Evolutionary conservation across 352 stramenopile species (phyloP).

Genomic region (Pythium rishiriense): DNA sequence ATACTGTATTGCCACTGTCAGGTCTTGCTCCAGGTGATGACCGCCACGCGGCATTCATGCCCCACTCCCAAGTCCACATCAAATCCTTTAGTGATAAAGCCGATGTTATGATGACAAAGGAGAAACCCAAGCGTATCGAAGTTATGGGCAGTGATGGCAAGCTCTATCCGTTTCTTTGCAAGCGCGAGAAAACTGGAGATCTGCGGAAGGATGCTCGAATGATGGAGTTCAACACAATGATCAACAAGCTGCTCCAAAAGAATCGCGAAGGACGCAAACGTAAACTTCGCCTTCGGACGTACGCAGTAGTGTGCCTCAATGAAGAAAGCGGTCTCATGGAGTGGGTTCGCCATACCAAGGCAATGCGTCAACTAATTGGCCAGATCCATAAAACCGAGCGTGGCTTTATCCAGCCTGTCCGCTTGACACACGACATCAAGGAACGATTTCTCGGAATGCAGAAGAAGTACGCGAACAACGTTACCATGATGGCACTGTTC

Average conservation of each 20-base stretch:
- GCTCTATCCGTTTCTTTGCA: conserved; percentile 92
- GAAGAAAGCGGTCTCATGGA: conserved; percentile 99
- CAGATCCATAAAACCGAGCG: conserved; percentile 89
- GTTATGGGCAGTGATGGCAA: conserved; percentile 74
- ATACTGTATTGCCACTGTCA: conserved; percentile 67
- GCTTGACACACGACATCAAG: conserved; percentile 81
- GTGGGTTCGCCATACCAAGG: conserved; percentile 98
- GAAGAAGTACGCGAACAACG: conserved; percentile 78
- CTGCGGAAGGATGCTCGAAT: conserved; percentile 99
- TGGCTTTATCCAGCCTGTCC: conserved; percentile 78
- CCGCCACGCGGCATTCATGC: conserved; percentile 56
- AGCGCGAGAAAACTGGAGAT: conserved; percentile 98
- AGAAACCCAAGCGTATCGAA: conserved; percentile 98
- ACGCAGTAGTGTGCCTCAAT: conserved; percentile 98
- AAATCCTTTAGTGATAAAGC: conserved; percentile 88
- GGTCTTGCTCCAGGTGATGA: conserved; percentile 58
- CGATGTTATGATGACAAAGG: conserved; percentile 98
- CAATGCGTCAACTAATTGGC: conserved; percentile 88
- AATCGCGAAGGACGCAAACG: conserved; percentile 88
- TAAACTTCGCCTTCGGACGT: conserved; percentile 96
- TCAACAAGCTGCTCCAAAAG: conserved; percentile 98
- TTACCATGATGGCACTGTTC: conserved; percentile 73
- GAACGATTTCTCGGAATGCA: conserved; percentile 89
- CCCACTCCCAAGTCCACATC: conserved; percentile 83
- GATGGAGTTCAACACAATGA: conserved; percentile 99